Percentiles rank a stretch among this genome's conserved stretches.
Evolutionary conservation across 805 yeast genomes (phyloP).

Genomic region (Saccharomycopsis sp.): DNA sequence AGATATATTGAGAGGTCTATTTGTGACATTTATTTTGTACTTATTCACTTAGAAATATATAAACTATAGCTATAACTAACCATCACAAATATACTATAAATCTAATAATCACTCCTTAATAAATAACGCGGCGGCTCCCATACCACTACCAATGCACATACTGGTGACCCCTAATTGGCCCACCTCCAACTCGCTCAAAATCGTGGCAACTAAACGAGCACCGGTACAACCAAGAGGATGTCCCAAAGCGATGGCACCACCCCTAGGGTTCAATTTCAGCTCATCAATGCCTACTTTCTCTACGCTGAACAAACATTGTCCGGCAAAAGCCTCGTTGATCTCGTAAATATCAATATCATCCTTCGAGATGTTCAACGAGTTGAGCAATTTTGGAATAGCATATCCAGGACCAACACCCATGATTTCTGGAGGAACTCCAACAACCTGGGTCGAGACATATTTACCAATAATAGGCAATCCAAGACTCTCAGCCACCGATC

Average conservation of each 20-base stretch:
- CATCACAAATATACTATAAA: too few species aligned
- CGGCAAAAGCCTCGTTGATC: slow-evolving; percentile 95
- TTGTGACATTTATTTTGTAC: too few species aligned
- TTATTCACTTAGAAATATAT: too few species aligned
- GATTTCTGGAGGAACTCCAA: slow-evolving; percentile 94
- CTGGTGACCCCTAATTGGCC: slow-evolving; percentile 88
- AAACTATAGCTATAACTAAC: too few species aligned
- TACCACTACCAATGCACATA: slow-evolving; percentile 98
- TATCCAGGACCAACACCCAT: slow-evolving; percentile 98
- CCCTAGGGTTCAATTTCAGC: slow-evolving; percentile 77
- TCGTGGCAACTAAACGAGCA: slow-evolving; percentile 88
- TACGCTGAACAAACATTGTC: slow-evolving; percentile 80
- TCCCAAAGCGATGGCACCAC: slow-evolving; percentile 96
- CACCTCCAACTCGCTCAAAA: slow-evolving; percentile 68
- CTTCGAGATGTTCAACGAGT: slow-evolving; percentile 49
- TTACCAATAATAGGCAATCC: slow-evolving; percentile 72
- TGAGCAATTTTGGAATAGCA: slow-evolving; percentile 82
- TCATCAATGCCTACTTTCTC: slow-evolving; percentile 57
- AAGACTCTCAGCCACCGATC: slow-evolving; percentile 73
- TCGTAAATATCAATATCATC: slow-evolving; percentile 74
- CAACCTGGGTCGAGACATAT: slow-evolving; percentile 69
- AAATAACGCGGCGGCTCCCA: slow-evolving; percentile 93
- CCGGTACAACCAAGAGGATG: slow-evolving; percentile 92
- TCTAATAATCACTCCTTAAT: slow-evolving; percentile 82
- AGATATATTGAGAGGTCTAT: too few species aligned